phyloP scores from a whole-genome alignment of 2,329 filamentous ascomycete genomes.

The Uncinocarpus reesii region DNA sequence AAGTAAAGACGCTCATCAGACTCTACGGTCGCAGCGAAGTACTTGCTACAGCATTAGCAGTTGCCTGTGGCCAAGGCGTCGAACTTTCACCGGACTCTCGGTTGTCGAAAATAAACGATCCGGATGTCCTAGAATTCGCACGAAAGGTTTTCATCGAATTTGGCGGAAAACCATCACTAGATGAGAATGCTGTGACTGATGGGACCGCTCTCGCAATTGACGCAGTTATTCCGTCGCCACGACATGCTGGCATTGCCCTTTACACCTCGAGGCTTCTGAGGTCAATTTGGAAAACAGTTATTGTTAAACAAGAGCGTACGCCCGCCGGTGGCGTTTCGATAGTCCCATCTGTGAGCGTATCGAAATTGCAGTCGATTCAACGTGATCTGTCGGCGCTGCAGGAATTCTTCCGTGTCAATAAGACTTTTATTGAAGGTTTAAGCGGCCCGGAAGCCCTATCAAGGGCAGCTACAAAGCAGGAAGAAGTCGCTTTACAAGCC shows the following conservation, averaged over 20 bases:
- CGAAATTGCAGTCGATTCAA: slow-evolving; percentile 67
- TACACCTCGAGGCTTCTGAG: slow-evolving; percentile 84
- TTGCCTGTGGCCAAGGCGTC: slow-evolving; percentile 85
- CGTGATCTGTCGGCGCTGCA: slow-evolving; percentile 68
- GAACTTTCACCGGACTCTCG: slow-evolving; percentile 65
- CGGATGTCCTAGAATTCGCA: slow-evolving; percentile 74
- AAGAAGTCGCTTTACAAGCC: slow-evolving; percentile 83
- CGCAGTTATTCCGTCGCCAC: slow-evolving; percentile 73
- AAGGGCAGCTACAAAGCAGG: slow-evolving; percentile 67
- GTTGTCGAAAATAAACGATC: slow-evolving; percentile 62
- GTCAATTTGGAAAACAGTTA: slow-evolving; percentile 72
- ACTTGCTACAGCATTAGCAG: slow-evolving; percentile 79
- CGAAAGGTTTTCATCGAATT: slow-evolving; percentile 83
- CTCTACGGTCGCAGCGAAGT: slow-evolving; percentile 83
- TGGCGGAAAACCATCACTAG: slow-evolving; percentile 75
- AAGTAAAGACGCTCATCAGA: slow-evolving; percentile 72
- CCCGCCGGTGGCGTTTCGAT: slow-evolving; percentile 55
- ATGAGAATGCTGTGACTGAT: slow-evolving; percentile 60
- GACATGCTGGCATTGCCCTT: slow-evolving; percentile 76
- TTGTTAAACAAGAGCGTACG: slow-evolving; percentile 49
- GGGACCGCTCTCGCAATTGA: slow-evolving; percentile 59
- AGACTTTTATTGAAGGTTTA: slow-evolving; percentile 81
- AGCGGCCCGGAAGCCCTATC: slow-evolving; percentile 82
- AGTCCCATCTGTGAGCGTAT: slow-evolving; percentile 52
- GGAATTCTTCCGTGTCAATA: slow-evolving; percentile 78